Base-by-base conservation (phyloP, 371 early-diverging fungal genomes). In the Lichtheimia hyalospora region DNA sequence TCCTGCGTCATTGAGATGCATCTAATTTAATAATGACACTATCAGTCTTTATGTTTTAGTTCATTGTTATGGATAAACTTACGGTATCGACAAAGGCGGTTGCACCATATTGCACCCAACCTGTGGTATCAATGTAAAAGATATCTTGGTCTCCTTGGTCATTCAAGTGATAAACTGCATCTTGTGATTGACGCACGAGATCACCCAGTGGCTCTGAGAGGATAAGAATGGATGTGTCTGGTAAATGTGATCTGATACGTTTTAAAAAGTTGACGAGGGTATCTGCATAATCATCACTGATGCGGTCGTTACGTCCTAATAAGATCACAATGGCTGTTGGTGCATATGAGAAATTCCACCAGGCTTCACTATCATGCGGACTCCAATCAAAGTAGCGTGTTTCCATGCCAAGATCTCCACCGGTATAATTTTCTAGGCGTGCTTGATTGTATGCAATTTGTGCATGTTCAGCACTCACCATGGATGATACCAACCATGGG, bases 141-240 rank as follows among this genome's bases (percentile, higher is more conserved):
- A 75, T 28, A 43, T 72, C 51, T 48, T 70, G 69, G 16, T 73
- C 71, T 23, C 73, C 71, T 24, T 52, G 59, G 27, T 63, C 62
- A 27, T 67, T 57, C 54, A 68, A 57, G 8, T 64, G 65, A 14
- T 61, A 34, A 0, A 78, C 75, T 6, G 78, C 67, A 18, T 68
- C 62, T 34, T 78, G 78, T n/a, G 73, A 69, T n/a, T 70, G 62
- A 12, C 66, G 67, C 20, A 67, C 64, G 61, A 70, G 59, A 34
- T 73, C 73, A 5, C 78, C 78, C 1, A 74, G 50, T 4, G 78
- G 78, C 44, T 78, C 78, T 6, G 73, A 74, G 1, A 78, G 48
- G 14, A 78, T 52, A 54, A 78, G 64, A n/a, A 78, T 67, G 3
- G 73, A 23, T 0, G 64, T 49, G 12, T 62, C 40, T 5, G 58